A percentile compares a stretch with the other conserved stretches of the same genome.
phyloP scores from a whole-genome alignment of 768 basidiomycete genomes.

The Tricholoma sp. region DNA sequence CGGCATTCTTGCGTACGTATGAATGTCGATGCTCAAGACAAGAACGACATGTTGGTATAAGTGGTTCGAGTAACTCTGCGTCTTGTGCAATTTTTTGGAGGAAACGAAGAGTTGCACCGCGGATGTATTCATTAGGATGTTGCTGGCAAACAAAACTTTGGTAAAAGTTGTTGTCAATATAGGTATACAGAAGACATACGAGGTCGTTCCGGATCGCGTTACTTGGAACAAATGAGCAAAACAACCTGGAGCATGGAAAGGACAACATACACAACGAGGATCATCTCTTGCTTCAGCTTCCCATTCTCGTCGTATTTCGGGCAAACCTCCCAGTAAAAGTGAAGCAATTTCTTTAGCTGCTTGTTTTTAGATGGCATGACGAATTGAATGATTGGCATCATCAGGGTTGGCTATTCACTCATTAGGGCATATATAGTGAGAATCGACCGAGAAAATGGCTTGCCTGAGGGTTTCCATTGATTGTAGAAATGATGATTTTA shows the following conservation, averaged over 20 bases:
- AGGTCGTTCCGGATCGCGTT: constrained; percentile 98
- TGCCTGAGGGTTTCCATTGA: constrained; percentile 93
- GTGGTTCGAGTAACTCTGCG: constrained; percentile 89
- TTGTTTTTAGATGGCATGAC: constrained; percentile 95
- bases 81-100: constrained; percentile 94
- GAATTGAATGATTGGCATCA: constrained; percentile 99
- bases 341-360: constrained; percentile 92
- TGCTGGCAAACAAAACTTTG: constrained; percentile 46
- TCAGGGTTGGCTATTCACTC: constrained; percentile 63
- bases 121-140: constrained; percentile 99
- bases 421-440: not conserved
- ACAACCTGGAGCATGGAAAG: not conserved
- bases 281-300: constrained; percentile 99
- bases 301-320: constrained; percentile 96
- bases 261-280: constrained; percentile 84
- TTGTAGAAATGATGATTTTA: constrained; percentile 87
- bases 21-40: constrained; percentile 97
- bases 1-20: constrained; percentile 97
- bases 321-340: constrained; percentile 97
- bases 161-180: constrained; percentile 2
- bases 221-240: constrained; percentile 33
- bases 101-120: constrained; percentile 95
- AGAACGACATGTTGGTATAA: constrained; percentile 87
- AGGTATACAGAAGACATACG: constrained; percentile 39
- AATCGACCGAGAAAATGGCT: constrained; percentile 18